Percentiles rank a stretch among this genome's conserved stretches.
These are phyloP conservation scores for Williopsis jadinii DNA, from an alignment of 1,139 yeast species.

Conservation along the genomic window DNA sequence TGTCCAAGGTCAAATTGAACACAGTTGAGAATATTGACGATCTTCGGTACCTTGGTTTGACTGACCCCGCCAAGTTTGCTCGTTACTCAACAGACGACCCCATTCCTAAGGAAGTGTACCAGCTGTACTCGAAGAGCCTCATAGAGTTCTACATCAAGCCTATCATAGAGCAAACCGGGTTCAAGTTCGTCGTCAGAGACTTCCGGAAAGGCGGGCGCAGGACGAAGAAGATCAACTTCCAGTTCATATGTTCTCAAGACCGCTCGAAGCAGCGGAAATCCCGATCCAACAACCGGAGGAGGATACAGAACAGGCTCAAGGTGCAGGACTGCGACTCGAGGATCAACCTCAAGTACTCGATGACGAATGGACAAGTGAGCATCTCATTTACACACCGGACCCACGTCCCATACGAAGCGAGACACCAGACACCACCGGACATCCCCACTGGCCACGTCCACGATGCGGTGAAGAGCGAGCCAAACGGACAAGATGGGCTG, in stretches of 20 bases:
- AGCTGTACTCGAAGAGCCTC: slow-evolving; percentile 27
- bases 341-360: slow-evolving; percentile 30
- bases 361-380: slow-evolving; percentile 28
- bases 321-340: slow-evolving; percentile 33
- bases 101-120: slow-evolving; percentile 25
- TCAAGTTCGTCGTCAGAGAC: slow-evolving; percentile 34
- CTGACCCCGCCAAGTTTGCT: slow-evolving; percentile 16
- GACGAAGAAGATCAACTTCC: slow-evolving; percentile 33
- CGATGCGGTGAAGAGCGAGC: too few species aligned
- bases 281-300: slow-evolving; percentile 30
- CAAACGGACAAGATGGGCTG: too few species aligned
- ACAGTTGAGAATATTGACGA: slow-evolving; percentile 26
- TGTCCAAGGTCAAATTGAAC: slow-evolving; percentile 27
- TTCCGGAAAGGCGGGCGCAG: slow-evolving; percentile 35
- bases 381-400: slow-evolving; percentile 31
- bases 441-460: too few species aligned
- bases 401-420: slow-evolving; percentile 27
- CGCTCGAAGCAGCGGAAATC: slow-evolving; percentile 32
- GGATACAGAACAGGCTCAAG: slow-evolving; percentile 30
- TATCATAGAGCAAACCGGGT: slow-evolving; percentile 32
- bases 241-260: slow-evolving; percentile 38
- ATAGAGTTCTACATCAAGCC: slow-evolving; percentile 31
- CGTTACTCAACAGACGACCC: slow-evolving; percentile 24
- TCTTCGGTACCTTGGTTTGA: slow-evolving; percentile 26
- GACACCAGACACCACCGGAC: too few species aligned